These are phyloP conservation scores for Stenogyne calaminthoides DNA, from an alignment of 305 asterid species.

Conservation along the genomic window DNA sequence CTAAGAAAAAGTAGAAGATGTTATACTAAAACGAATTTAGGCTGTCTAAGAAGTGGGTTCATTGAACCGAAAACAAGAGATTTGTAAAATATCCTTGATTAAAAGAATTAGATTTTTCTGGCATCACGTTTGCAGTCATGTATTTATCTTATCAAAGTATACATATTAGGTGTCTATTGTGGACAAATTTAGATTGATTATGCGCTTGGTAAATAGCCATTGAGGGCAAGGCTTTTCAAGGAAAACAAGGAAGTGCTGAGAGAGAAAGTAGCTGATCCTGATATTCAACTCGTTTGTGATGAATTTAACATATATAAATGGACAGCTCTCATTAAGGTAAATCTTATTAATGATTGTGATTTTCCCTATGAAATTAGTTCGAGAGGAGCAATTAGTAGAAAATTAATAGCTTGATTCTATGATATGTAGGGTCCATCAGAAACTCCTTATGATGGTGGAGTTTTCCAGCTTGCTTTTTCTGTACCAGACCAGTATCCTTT, in stretches of 20 bases:
- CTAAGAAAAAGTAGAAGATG: background rate
- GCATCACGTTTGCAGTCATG: background rate
- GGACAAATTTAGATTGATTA: background rate
- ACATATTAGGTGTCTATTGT: background rate
- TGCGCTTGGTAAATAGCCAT: slow-evolving; percentile 48
- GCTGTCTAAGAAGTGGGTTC: background rate
- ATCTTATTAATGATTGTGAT: slow-evolving; percentile 4
- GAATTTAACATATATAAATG: slow-evolving; percentile 91
- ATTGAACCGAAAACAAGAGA: background rate
- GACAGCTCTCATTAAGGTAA: slow-evolving; percentile 94
- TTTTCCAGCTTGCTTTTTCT: slow-evolving; percentile 93
- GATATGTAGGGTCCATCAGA: slow-evolving; percentile 84
- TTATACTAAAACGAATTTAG: background rate
- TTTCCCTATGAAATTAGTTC: background rate
- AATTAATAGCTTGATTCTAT: slow-evolving; percentile 27
- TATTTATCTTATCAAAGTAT: slow-evolving; percentile 15
- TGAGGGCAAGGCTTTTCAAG: slow-evolving; percentile 94
- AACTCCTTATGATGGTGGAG: slow-evolving; percentile 97
- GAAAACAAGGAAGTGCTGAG: slow-evolving; percentile 97
- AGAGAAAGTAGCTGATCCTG: slow-evolving; percentile 91
- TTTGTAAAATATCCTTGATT: background rate
- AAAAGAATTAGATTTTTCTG: background rate
- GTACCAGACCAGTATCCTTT: slow-evolving; percentile 97
- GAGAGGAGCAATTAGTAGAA: background rate
- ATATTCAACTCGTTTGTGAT: slow-evolving; percentile 92